A percentile compares a stretch with the other conserved stretches of the same genome.
phyloP scores from a whole-genome alignment of 805 yeast species.

The Metschnikowia arizonensis region DNA sequence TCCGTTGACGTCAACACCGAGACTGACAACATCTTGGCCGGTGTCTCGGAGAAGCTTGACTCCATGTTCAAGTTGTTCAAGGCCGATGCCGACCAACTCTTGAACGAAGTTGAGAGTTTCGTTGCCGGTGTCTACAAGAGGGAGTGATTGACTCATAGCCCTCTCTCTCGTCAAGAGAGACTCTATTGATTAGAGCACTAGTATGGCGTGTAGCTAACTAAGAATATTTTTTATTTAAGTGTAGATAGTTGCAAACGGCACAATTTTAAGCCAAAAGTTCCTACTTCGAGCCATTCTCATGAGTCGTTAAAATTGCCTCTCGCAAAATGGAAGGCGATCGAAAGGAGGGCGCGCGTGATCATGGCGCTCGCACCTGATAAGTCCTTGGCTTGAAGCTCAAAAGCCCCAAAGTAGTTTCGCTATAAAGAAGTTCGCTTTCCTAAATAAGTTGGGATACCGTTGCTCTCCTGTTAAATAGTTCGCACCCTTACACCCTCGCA shows the following conservation, averaged over 20 bases:
- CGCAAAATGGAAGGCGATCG: background rate
- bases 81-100: constrained; percentile 17
- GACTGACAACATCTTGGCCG: constrained; percentile 13
- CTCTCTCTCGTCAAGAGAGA: background rate
- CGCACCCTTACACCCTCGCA: background rate
- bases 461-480: background rate
- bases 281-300: too few relatives aligned
- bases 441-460: background rate
- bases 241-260: background rate
- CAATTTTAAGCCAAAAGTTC: too few relatives aligned
- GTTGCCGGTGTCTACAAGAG: constrained; percentile 26
- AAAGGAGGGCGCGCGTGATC: constrained; percentile 1
- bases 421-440: background rate
- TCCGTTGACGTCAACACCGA: constrained; percentile 17
- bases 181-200: constrained; percentile 7
- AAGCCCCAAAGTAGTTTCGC: background rate
- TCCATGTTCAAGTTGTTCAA: constrained; percentile 19
- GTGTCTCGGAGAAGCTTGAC: constrained; percentile 20
- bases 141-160: constrained; percentile 7
- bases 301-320: background rate
- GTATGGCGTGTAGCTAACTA: background rate
- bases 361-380: background rate
- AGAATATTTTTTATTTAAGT: background rate
- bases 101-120: constrained; percentile 25
- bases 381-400: background rate